Conservation (phyloP, 1,284 basidiomycete species). For the Erythrobasidium hasegawianum region DNA sequence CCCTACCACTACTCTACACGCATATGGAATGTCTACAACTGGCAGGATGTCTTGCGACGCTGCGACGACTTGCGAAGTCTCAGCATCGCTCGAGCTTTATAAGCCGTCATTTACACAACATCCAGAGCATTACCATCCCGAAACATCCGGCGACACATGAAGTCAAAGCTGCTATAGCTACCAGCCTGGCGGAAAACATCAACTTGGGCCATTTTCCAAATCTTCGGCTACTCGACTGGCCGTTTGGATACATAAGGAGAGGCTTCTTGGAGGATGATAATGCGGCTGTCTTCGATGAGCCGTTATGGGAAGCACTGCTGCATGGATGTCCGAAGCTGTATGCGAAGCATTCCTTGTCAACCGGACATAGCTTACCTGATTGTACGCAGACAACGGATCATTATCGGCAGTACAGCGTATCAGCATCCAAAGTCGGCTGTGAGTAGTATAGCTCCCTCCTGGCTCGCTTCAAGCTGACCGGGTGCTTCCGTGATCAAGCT, state of each 20-base stretch:
- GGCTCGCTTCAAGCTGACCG: background rate
- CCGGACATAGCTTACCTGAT: too few species aligned
- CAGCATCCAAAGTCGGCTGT: conserved; percentile 1
- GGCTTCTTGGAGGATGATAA: conserved; percentile 30
- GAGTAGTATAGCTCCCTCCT: background rate
- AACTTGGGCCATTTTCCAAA: conserved; percentile 1
- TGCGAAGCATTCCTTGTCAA: background rate
- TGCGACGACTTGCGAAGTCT: conserved; percentile 3
- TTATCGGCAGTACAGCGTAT: conserved; percentile 1
- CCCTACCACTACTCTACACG: conserved; percentile 13
- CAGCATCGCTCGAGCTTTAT: background rate
- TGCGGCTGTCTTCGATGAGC: conserved; percentile 24
- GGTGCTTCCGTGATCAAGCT: background rate
- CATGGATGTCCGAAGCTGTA: conserved; percentile 7
- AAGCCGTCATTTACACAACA: background rate
- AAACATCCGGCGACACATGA: conserved; percentile 19
- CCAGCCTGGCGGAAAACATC: conserved; percentile 3
- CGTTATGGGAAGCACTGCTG: conserved; percentile 16
- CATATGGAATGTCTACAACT: conserved; percentile 4
- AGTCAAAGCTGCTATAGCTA: conserved; percentile 27
- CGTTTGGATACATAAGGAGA: conserved; percentile 12
- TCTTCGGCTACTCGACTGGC: conserved; percentile 10
- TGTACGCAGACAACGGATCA: background rate
- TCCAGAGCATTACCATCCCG: conserved; percentile 6
- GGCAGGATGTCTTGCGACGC: conserved; percentile 10